phyloP scores from a whole-genome alignment of 2,329 filamentous ascomycete genomes.

The Simplicillium aogashimaense region DNA sequence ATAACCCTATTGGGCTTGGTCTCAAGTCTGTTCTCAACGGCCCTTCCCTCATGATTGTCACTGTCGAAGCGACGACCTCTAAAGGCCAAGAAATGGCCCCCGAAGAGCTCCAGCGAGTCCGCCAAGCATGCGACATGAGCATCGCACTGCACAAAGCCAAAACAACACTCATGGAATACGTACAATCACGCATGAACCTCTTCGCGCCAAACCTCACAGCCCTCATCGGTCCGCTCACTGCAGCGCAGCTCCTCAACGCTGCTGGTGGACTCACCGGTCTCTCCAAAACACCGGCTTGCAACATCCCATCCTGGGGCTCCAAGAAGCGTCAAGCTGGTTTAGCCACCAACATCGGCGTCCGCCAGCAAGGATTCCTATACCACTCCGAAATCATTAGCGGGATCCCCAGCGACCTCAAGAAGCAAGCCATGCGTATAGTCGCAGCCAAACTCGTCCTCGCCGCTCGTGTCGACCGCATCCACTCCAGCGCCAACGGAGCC shows the following conservation, averaged over 20 bases:
- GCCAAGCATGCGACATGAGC: conserved; percentile 76
- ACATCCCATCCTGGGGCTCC: conserved; percentile 80
- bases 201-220: conserved; percentile 92
- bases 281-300: conserved; percentile 88
- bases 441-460: conserved; percentile 91
- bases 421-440: conserved; percentile 90
- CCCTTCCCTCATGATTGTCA: conserved; percentile 89
- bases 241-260: conserved; percentile 92
- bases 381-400: conserved; percentile 81
- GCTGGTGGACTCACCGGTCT: conserved; percentile 81
- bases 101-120: conserved; percentile 64
- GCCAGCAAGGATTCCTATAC: conserved; percentile 89
- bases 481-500: conserved; percentile 71
- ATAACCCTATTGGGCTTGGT: conserved; percentile 68
- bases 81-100: conserved; percentile 68
- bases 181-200: conserved; percentile 91
- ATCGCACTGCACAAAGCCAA: conserved; percentile 84
- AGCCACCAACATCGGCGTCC: conserved; percentile 83
- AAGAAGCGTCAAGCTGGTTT: conserved; percentile 79
- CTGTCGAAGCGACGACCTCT: conserved; percentile 85
- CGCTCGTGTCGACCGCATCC: conserved; percentile 78
- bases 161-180: conserved; percentile 79
- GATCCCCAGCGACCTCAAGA: conserved; percentile 78
- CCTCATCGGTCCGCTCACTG: conserved; percentile 83
- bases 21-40: conserved; percentile 78